A percentile compares a stretch with the other conserved stretches of the same genome.
Conservation (phyloP, 768 basidiomycete genomes). For the Cyclocybe cylindracea region DNA sequence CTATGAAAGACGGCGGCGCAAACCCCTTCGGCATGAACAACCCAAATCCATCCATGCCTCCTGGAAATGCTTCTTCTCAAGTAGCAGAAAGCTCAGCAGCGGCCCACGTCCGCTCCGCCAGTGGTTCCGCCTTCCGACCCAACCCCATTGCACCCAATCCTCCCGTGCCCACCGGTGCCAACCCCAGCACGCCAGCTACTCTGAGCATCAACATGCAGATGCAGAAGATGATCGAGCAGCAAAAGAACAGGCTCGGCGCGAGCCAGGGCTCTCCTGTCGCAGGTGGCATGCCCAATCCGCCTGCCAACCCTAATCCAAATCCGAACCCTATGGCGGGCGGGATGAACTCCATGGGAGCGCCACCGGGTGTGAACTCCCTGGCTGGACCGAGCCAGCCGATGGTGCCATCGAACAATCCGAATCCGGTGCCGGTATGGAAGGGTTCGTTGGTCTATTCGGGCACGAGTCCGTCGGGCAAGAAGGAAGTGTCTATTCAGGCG, state of each 20-base stretch:
- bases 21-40: too few relatives aligned
- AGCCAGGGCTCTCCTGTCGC: neutral
- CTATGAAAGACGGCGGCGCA: too few relatives aligned
- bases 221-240: conserved; percentile 51
- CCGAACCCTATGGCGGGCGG: neutral
- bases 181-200: neutral
- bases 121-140: neutral
- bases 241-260: conserved; percentile 23
- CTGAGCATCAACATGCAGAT: conserved; percentile 38
- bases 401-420: conserved; percentile 11
- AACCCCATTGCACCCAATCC: neutral
- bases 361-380: neutral
- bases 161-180: neutral
- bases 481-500: conserved; percentile 43
- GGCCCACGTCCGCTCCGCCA: neutral
- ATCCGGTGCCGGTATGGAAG: conserved; percentile 40
- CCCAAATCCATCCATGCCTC: too few relatives aligned
- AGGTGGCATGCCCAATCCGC: neutral
- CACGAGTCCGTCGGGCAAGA: conserved; percentile 32
- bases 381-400: conserved; percentile 5
- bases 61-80: neutral
- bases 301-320: neutral
- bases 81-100: neutral
- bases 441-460: conserved; percentile 51
- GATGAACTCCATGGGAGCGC: too few relatives aligned